Evolutionary conservation across 78 protist genomes (phyloP).

Genomic region (Dictyostelium firmibasis): DNA sequence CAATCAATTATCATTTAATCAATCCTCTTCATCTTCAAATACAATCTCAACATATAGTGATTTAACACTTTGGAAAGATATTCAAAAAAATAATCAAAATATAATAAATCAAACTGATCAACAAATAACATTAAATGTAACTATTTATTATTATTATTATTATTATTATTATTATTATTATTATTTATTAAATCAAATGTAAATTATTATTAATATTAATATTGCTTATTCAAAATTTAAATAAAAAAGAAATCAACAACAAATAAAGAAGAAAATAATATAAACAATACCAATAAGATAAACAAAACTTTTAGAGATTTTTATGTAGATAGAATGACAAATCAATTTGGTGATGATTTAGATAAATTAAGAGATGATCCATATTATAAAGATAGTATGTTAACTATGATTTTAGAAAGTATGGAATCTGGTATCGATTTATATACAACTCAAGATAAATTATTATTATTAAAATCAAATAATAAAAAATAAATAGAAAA

Average conservation of each 20-base stretch:
- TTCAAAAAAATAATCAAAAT: constrained; percentile 46
- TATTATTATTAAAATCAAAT: constrained; percentile 5
- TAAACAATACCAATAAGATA: neutral
- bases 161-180: neutral
- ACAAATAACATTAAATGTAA: neutral
- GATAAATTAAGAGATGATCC: constrained; percentile 66
- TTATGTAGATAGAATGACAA: constrained; percentile 62
- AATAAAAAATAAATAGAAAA: constrained; percentile 1
- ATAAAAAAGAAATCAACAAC: neutral
- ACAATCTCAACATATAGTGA: constrained; percentile 23
- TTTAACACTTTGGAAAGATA: constrained; percentile 69
- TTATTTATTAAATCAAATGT: neutral
- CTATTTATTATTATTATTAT: neutral
- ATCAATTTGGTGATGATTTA: constrained; percentile 74
- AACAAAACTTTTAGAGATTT: constrained; percentile 64
- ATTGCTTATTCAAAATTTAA: neutral
- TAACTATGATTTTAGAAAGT: constrained; percentile 45
- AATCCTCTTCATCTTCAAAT: neutral
- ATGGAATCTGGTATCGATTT: constrained; percentile 68
- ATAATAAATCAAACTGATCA: constrained; percentile 3
- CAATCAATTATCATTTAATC: constrained; percentile 47
- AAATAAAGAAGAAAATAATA: neutral
- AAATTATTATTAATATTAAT: neutral
- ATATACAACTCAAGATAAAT: constrained; percentile 49
- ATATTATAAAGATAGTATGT: constrained; percentile 44